Conservation (phyloP, 1,139 yeast species). For the Saccharomyces hybrid region DNA sequence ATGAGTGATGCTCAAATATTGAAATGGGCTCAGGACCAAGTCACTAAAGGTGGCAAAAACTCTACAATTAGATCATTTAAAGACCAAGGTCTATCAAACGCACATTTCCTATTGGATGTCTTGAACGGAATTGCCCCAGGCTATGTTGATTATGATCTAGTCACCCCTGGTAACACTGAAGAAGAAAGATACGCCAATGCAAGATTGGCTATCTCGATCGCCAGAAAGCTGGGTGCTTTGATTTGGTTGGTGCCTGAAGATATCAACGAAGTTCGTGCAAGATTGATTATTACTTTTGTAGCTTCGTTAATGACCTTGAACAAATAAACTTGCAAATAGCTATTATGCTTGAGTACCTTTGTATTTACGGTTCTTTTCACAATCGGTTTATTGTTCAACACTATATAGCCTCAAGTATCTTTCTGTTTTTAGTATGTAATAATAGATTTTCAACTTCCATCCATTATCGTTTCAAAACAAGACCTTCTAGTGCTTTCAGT, state of each 20-base stretch:
- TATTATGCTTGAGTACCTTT: background rate
- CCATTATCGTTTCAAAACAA: background rate
- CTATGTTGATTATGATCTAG: slow-evolving; percentile 91
- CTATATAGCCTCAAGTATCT: background rate
- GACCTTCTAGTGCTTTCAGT: too few species aligned
- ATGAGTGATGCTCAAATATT: slow-evolving; percentile 78
- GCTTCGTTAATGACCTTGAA: slow-evolving; percentile 81
- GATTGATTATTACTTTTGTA: slow-evolving; percentile 86
- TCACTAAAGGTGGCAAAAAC: slow-evolving; percentile 72
- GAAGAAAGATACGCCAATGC: slow-evolving; percentile 92
- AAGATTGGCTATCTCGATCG: slow-evolving; percentile 92
- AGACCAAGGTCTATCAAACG: slow-evolving; percentile 68
- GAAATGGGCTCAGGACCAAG: slow-evolving; percentile 89
- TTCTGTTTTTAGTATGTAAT: background rate
- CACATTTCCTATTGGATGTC: slow-evolving; percentile 79
- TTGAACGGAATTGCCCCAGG: slow-evolving; percentile 93
- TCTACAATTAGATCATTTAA: slow-evolving; percentile 70
- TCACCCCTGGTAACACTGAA: slow-evolving; percentile 65
- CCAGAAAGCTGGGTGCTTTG: slow-evolving; percentile 94
- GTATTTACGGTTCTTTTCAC: background rate
- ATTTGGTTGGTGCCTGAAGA: slow-evolving; percentile 99
- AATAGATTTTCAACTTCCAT: slow-evolving; percentile 2
- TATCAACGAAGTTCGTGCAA: slow-evolving; percentile 88
- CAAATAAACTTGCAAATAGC: background rate
- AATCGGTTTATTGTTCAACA: background rate